Base-by-base conservation (phyloP, 345 rosid genomes). In the Hibiscus syriacus region DNA sequence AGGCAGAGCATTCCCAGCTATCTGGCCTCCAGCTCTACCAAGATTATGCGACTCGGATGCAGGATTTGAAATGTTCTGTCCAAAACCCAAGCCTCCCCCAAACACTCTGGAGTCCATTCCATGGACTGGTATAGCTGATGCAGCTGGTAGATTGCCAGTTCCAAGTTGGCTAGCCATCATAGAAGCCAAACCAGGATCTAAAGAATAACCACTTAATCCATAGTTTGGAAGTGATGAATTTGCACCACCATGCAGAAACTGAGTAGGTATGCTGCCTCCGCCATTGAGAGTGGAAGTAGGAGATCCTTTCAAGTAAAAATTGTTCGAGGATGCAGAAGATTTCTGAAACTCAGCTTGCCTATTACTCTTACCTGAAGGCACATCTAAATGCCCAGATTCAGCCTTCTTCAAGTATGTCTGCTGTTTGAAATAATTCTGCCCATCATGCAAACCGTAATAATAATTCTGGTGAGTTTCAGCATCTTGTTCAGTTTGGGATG, bases 101-200 rank as follows among this genome's bases (percentile, higher is more conserved):
- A 86, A 77, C 45, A 82, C 60, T 74, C 97, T 82, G 0, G 89
- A 75, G 67, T 92, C 94, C 78, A 86, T 64, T 74, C 90, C 92
- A 56, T 87, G 78, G 25, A 67, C 73, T 25, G 77, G 89, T 80
- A 83, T 50, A 67, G 86, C 80, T 4, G 87, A 80, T 25, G 86
- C 85, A 1, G 88, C 87, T 13, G 96, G 86, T 41, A 77, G 72
- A 78, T 72, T 87, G 66, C 81, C 81, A 26, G 68, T 70, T 46
- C 89, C 90, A 56, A 86, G 78, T 60, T 92, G 98, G 78, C 77
- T 72, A 53, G 85, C 83, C 83, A 88, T 80, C 82, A 80, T 67
- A 55, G 96, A 82, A 25, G 85, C 77, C 64, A 85, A 48, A 43
- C 83, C 81, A 7, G 96, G 92, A 78, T 80, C 85, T 8, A 80